Conservation (phyloP, 805 yeast species). For the Candida odintsovae region DNA sequence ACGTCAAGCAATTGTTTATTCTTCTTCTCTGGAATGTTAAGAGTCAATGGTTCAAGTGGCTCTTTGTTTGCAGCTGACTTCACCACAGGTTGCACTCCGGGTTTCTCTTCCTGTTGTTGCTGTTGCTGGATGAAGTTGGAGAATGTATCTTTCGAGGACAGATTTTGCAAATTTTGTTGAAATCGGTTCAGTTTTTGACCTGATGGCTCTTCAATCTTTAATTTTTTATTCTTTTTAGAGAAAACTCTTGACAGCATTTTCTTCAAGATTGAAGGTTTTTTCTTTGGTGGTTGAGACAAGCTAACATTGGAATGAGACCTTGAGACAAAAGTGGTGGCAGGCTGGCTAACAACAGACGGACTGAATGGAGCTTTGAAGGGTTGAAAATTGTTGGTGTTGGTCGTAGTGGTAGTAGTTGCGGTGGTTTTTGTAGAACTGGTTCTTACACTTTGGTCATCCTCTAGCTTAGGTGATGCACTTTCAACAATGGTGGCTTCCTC, state of each 20-base stretch:
- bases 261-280: slow-evolving; percentile 19
- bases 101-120: neutral
- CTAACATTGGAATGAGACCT: neutral
- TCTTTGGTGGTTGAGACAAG: slow-evolving; percentile 4
- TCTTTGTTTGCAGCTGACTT: neutral
- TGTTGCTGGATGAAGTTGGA: neutral
- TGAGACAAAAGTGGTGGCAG: neutral
- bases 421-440: neutral
- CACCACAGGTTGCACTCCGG: neutral
- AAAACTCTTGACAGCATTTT: slow-evolving; percentile 17
- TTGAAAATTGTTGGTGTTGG: no score
- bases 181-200: neutral
- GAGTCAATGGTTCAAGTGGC: neutral
- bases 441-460: neutral
- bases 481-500: slow-evolving; percentile 10
- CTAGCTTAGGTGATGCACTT: neutral
- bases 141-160: neutral
- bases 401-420: neutral
- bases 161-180: neutral
- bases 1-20: neutral
- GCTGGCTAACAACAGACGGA: neutral
- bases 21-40: neutral
- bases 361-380: neutral
- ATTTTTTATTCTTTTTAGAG: neutral
- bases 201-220: neutral